Evolutionary conservation across 306 rosid genomes (phyloP).

Genomic region (Cicer cuneatum): DNA sequence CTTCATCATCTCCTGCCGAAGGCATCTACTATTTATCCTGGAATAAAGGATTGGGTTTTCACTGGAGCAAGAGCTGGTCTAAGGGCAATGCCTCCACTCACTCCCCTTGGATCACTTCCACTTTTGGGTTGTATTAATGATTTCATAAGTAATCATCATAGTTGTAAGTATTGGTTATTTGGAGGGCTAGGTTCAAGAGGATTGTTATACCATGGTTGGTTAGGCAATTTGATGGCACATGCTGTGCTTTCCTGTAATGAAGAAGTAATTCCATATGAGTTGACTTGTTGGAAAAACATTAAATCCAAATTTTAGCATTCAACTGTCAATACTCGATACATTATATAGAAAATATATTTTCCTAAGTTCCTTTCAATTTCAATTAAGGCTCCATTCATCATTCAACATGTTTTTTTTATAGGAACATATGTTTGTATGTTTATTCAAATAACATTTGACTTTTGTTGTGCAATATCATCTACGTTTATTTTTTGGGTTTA

Average conservation of each 20-base stretch:
- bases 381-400: neutral
- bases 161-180: slow-evolving; percentile 79
- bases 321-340: neutral
- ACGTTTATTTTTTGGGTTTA: neutral
- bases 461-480: neutral
- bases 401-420: neutral
- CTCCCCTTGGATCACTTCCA: slow-evolving; percentile 81
- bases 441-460: neutral
- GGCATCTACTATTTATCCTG: slow-evolving; percentile 70
- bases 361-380: neutral
- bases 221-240: slow-evolving; percentile 76
- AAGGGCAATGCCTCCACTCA: slow-evolving; percentile 97
- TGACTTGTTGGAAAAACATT: slow-evolving; percentile 74
- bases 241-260: slow-evolving; percentile 78
- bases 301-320: slow-evolving; percentile 23
- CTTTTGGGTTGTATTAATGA: slow-evolving; percentile 83
- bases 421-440: neutral
- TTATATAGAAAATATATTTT: neutral
- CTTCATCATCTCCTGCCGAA: slow-evolving; percentile 77
- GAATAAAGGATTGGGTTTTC: slow-evolving; percentile 68
- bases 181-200: slow-evolving; percentile 97
- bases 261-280: slow-evolving; percentile 69
- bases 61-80: slow-evolving; percentile 86
- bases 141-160: slow-evolving; percentile 48
- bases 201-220: slow-evolving; percentile 89